Evolutionary conservation across 176 grass and related monocot species (phyloP).

Genomic region (Chrysopogon serrulatus): DNA sequence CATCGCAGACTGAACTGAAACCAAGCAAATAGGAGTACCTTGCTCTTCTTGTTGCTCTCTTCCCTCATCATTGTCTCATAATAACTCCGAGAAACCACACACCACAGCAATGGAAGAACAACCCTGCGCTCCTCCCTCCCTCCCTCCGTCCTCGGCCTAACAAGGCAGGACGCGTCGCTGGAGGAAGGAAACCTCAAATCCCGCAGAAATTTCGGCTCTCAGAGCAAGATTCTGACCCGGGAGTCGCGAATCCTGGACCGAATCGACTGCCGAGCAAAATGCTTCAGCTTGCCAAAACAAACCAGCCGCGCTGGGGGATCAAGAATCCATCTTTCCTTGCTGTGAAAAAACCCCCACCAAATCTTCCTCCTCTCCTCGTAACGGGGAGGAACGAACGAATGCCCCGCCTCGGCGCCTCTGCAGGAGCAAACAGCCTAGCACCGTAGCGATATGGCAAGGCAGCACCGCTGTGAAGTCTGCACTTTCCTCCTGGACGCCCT

Average conservation of each 20-base stretch:
- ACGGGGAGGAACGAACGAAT: not conserved
- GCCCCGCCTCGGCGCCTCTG: not conserved
- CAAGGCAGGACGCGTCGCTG: not conserved
- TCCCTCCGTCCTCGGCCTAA: not conserved
- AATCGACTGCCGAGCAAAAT: not conserved
- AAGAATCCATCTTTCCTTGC: conserved; percentile 13
- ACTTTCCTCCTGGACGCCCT: not conserved
- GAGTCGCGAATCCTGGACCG: not conserved
- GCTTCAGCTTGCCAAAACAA: not conserved
- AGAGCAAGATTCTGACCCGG: conserved; percentile 2
- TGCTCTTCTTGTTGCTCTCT: conserved; percentile 75
- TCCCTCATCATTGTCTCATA: conserved; percentile 87
- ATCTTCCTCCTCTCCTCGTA: not conserved
- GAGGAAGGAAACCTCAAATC: conserved; percentile 33
- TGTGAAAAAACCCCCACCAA: not conserved
- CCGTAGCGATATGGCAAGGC: not conserved
- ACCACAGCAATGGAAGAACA: not conserved
- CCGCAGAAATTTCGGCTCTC: not conserved
- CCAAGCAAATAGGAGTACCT: conserved; percentile 56
- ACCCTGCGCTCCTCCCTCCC: not conserved
- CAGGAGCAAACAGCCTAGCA: not conserved
- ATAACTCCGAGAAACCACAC: not conserved
- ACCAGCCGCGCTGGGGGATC: conserved; percentile 9
- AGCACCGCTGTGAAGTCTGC: not conserved
- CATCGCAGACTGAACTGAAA: not conserved